These are phyloP conservation scores for Teratosphaeria destructans DNA, from an alignment of 2,329 filamentous ascomycete genomes.

Conservation along the genomic window DNA sequence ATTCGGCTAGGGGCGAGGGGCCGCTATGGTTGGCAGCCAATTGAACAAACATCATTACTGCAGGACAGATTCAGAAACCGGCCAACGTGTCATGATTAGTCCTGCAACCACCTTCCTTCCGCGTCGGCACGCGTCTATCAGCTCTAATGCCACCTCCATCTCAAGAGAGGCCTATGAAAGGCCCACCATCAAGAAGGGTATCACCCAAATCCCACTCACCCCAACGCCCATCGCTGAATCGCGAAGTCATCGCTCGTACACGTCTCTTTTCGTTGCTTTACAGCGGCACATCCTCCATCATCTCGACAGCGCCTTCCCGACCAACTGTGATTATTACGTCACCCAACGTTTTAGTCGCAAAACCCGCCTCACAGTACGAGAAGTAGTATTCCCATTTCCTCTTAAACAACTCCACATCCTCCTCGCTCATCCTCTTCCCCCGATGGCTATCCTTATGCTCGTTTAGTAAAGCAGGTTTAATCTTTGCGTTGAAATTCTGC, in stretches of 20 bases:
- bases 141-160: background rate
- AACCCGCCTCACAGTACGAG: constrained; percentile 63
- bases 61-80: background rate
- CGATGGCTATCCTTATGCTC: constrained; percentile 36
- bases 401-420: constrained; percentile 56
- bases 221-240: background rate
- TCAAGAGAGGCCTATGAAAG: background rate
- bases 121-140: background rate
- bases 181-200: background rate
- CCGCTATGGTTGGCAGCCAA: too few species aligned
- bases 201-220: background rate
- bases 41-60: too few species aligned
- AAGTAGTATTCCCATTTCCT: constrained; percentile 74
- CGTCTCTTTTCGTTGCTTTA: constrained; percentile 20
- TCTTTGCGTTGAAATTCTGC: constrained; percentile 49
- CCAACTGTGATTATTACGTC: constrained; percentile 64
- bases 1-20: too few species aligned
- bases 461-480: constrained; percentile 48
- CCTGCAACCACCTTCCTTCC: background rate
- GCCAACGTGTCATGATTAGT: background rate
- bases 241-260: background rate
- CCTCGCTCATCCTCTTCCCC: constrained; percentile 43
- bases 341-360: constrained; percentile 59
- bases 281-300: constrained; percentile 61
- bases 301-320: constrained; percentile 52